Conservation (phyloP, 768 basidiomycete genomes). For the Artomyces pyxidatus region DNA sequence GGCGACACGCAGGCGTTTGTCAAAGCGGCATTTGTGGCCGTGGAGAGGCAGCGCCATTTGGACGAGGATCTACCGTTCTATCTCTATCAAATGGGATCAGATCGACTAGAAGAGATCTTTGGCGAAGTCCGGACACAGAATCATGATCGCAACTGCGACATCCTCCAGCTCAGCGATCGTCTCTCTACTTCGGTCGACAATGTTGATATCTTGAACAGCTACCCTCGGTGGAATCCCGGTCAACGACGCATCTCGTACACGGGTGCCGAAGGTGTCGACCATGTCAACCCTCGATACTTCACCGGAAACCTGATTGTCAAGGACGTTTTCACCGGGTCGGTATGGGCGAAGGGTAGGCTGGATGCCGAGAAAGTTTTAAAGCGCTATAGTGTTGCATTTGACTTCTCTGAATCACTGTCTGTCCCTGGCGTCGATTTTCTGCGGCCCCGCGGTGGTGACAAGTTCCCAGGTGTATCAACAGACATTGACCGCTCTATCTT, state of each 20-base stretch:
- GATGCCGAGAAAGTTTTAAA: not conserved
- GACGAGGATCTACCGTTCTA: not conserved
- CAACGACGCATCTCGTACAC: not conserved
- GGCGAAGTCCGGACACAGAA: not conserved
- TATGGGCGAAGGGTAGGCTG: not conserved
- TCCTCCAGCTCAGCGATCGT: not conserved
- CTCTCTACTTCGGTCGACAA: not conserved
- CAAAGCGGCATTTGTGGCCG: not conserved
- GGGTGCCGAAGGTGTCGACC: not conserved
- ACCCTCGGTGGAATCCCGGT: not conserved
- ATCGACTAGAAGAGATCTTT: not conserved
- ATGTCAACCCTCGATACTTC: not conserved
- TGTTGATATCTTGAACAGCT: not conserved
- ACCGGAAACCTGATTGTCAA: not conserved
- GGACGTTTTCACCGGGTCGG: not conserved
- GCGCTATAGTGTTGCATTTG: not conserved
- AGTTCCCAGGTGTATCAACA: not conserved
- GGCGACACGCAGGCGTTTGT: not conserved
- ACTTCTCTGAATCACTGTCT: not conserved
- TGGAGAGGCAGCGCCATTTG: not conserved
- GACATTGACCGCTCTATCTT: not conserved
- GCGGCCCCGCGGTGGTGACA: not conserved
- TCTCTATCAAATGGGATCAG: not conserved
- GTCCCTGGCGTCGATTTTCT: not conserved
- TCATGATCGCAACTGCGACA: not conserved